A percentile compares a stretch with the other conserved stretches of the same genome.
phyloP scores from a whole-genome alignment of 352 stramenopile genomes.

The Pythium folliculosum region DNA sequence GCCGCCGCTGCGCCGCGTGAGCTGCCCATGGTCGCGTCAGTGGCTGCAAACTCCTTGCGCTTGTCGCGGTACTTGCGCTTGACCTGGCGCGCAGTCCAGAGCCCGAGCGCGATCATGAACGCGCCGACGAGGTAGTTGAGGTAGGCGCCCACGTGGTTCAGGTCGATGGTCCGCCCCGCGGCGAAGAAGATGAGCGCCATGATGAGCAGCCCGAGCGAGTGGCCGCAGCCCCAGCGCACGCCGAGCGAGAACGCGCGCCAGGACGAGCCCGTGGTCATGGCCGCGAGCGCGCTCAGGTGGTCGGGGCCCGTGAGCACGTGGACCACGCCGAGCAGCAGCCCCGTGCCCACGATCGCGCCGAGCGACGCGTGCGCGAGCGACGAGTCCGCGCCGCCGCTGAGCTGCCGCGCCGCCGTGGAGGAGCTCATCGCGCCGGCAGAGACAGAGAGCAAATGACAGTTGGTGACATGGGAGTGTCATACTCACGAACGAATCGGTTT shows the following conservation, averaged over 20 bases:
- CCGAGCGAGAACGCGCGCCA: conserved; percentile 73
- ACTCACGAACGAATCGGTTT: no score
- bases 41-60: conserved; percentile 33
- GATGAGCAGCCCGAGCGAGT: conserved; percentile 78
- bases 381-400: conserved; percentile 32
- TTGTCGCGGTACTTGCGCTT: conserved; percentile 42
- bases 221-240: conserved; percentile 84
- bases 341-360: conserved; percentile 51
- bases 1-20: background rate
- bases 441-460: background rate
- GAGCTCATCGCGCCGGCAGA: no score
- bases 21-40: conserved; percentile 19
- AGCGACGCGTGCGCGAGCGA: conserved; percentile 37
- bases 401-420: conserved; percentile 13
- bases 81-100: conserved; percentile 34
- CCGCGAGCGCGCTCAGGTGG: conserved; percentile 87
- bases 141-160: conserved; percentile 46
- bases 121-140: conserved; percentile 58
- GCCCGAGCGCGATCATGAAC: conserved; percentile 54
- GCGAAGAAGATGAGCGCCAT: conserved; percentile 65
- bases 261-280: conserved; percentile 70
- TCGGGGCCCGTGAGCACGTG: conserved; percentile 76
- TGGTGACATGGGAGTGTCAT: background rate
- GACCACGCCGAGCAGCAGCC: conserved; percentile 50
- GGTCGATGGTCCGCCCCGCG: conserved; percentile 36